Evolutionary conservation across 2,329 filamentous ascomycete species (phyloP), one percentile per base, ranked within the genome.

Genomic region (Curvularia sp.): DNA sequence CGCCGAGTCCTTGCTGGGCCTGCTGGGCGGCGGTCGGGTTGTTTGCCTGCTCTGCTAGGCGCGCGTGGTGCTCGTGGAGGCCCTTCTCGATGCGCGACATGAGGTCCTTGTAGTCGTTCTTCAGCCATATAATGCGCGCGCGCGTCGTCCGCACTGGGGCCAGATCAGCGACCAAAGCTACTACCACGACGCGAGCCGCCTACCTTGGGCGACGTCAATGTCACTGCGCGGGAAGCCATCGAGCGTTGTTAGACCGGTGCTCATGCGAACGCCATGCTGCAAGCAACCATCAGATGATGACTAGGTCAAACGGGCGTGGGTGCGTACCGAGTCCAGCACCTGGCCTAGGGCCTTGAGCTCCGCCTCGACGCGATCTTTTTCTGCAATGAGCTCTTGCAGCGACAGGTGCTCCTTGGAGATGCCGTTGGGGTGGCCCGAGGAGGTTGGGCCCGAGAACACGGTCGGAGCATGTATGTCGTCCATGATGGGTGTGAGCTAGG

Each of bases 251-350:
- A 99, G 86, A 57, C 87, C 84, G 7, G 95, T 97, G 70, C 89
- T 89, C 95, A 99, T 99, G 70, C 90, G 89, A 52, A 97, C 94
- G 43, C 90, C 88, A 81, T 98, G 94, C 93, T 97, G 70, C n/a
- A 64, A 32, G 25, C 28, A 59, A 42, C 55, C 19, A 49, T 72
- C 38, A 72, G 50, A 46, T 25, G 42, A 70, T 48, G 66, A 30
- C 51, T 30, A 7, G 15, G 25, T 28, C 30, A 28, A 6, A 36
- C 3, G n/a, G 45, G 21, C 18, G 5, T 23, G 10, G 19, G 36
- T 54, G 76, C 86, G 70, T 80, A 97, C 93, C 65, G 93, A 95
- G 65, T 93, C 91, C n/a, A 99, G 85, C 13, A 98, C 92, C 52
- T 88, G 84, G 60, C 93, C 88, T 8, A 98, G 83, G 13, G 93